These are phyloP conservation scores for Stemphylium vesicarium DNA, from an alignment of 2,329 filamentous ascomycete species.

Conservation along the genomic window DNA sequence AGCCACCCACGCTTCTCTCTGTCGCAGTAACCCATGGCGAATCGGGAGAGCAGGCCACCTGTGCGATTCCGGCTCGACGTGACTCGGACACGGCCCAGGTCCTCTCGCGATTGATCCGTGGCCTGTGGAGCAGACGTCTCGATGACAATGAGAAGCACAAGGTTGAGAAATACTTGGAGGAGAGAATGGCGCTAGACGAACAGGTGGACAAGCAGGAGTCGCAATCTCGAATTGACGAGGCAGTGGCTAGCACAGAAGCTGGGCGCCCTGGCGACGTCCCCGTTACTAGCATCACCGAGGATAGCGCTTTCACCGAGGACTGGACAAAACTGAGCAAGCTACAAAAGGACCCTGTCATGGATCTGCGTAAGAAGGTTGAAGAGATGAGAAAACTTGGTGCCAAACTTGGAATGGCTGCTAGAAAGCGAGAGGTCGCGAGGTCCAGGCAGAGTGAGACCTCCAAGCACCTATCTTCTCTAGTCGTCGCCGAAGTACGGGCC, in stretches of 20 bases:
- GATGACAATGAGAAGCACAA: constrained; percentile 31
- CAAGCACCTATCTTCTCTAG: constrained; percentile 32
- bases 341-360: constrained; percentile 14
- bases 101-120: constrained; percentile 34
- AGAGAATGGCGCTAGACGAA: constrained; percentile 13
- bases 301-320: constrained; percentile 7
- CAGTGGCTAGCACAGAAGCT: constrained; percentile 7
- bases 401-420: constrained; percentile 15
- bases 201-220: constrained; percentile 4
- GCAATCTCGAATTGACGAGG: constrained; percentile 7
- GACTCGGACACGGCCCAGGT: constrained; percentile 28
- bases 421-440: constrained; percentile 25
- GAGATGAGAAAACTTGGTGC: constrained; percentile 21
- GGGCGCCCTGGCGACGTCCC: constrained; percentile 2
- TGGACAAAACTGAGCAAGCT: constrained; percentile 19
- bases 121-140: constrained; percentile 31
- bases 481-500: constrained; percentile 56
- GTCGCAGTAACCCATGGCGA: constrained; percentile 31
- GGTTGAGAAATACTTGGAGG: constrained; percentile 28
- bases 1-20: constrained; percentile 23
- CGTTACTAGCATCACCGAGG: constrained; percentile 3
- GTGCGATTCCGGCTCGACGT: constrained; percentile 26
- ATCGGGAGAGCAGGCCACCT: constrained; percentile 34
- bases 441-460: constrained; percentile 17
- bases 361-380: constrained; percentile 13